Percentiles rank a stretch among this genome's conserved stretches.
Conservation (phyloP, 176 grass and related monocot genomes). For the Musa acuminata region DNA sequence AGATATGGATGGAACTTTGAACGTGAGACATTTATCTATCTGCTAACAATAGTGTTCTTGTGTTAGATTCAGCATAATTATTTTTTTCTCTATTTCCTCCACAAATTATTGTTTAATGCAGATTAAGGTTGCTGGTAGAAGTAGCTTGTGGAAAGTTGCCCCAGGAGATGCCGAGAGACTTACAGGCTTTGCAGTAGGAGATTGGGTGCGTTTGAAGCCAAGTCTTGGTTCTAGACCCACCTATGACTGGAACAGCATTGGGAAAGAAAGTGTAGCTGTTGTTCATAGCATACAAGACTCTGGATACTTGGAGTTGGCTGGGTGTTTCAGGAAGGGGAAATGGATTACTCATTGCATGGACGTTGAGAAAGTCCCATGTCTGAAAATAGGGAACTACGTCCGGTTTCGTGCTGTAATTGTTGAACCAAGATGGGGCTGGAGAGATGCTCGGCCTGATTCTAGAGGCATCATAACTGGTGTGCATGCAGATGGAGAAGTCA, state of each 20-base stretch:
- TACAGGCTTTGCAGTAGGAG: slow-evolving; percentile 94
- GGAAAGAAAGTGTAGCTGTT: slow-evolving; percentile 74
- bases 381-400: slow-evolving; percentile 81
- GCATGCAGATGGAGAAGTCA: slow-evolving; percentile 93
- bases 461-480: slow-evolving; percentile 83
- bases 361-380: slow-evolving; percentile 74
- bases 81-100: background rate
- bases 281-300: slow-evolving; percentile 99
- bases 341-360: slow-evolving; percentile 91
- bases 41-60: background rate
- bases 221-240: slow-evolving; percentile 71
- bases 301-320: slow-evolving; percentile 83
- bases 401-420: slow-evolving; percentile 57
- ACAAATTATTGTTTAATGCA: slow-evolving; percentile 24
- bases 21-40: slow-evolving; percentile 36
- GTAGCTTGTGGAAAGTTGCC: slow-evolving; percentile 90
- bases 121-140: slow-evolving; percentile 84
- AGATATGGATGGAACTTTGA: slow-evolving; percentile 97
- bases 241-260: slow-evolving; percentile 89
- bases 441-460: slow-evolving; percentile 80
- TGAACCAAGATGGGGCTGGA: slow-evolving; percentile 98
- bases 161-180: slow-evolving; percentile 98
- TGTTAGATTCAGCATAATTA: background rate
- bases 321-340: slow-evolving; percentile 93
- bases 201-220: slow-evolving; percentile 85